These are phyloP conservation scores for Tylopilus sp. DNA, from an alignment of 1,284 basidiomycete species.

Conservation along the genomic window DNA sequence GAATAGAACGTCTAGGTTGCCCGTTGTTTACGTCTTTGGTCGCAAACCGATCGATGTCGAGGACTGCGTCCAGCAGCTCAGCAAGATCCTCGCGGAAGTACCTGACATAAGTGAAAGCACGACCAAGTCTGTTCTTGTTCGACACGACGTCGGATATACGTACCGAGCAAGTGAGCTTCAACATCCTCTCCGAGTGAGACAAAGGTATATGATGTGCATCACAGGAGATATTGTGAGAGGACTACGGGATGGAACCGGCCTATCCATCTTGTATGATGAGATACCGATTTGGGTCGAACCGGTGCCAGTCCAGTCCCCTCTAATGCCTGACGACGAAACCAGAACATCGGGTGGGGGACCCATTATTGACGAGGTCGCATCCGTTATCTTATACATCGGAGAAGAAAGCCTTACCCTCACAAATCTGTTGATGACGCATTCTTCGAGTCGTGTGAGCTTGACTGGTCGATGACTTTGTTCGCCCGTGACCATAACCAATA, in stretches of 20 bases:
- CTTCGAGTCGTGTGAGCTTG: slow-evolving; percentile 34
- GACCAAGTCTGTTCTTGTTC: slow-evolving; percentile 46
- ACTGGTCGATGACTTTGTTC: background rate
- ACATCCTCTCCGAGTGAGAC: background rate
- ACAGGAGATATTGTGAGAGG: slow-evolving; percentile 38
- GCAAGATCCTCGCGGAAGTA: slow-evolving; percentile 31
- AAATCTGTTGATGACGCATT: slow-evolving; percentile 83
- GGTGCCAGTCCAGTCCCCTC: background rate
- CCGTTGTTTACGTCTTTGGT: slow-evolving; percentile 84
- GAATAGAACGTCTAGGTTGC: slow-evolving; percentile 69
- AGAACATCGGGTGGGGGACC: background rate
- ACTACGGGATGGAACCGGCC: slow-evolving; percentile 25
- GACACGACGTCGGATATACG: slow-evolving; percentile 82
- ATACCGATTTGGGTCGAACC: slow-evolving; percentile 21
- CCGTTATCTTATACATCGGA: slow-evolving; percentile 79
- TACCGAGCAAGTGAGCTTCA: slow-evolving; percentile 54
- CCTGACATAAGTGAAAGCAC: slow-evolving; percentile 1
- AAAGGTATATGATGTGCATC: background rate
- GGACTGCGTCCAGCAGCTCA: slow-evolving; percentile 47
- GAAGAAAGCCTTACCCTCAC: slow-evolving; percentile 78
- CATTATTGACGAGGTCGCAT: slow-evolving; percentile 6
- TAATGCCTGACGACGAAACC: background rate
- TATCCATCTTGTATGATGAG: slow-evolving; percentile 20
- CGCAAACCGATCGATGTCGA: slow-evolving; percentile 55
- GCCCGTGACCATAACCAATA: slow-evolving; percentile 25